These are phyloP conservation scores for Phalaenopsis hybrid DNA, from an alignment of 116 monocot genomes.

Conservation along the genomic window DNA sequence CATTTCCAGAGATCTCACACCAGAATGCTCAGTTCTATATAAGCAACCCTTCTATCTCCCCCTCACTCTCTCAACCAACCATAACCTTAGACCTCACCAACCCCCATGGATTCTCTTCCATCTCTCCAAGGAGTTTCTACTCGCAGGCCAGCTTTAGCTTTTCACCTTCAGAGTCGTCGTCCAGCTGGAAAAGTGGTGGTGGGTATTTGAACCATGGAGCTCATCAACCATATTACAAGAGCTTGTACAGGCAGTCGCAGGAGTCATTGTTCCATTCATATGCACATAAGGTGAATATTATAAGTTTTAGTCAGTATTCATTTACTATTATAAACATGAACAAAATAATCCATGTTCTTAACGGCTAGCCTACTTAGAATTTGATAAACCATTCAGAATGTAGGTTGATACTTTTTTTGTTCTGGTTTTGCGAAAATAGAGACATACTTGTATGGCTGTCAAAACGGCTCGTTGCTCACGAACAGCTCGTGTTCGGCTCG, in stretches of 20 bases:
- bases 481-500: too few species aligned
- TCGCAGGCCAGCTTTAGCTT: conserved; percentile 44
- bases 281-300: background rate
- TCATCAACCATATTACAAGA: conserved; percentile 14
- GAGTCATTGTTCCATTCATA: conserved; percentile 4
- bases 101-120: conserved; percentile 20
- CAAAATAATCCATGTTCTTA: background rate
- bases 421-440: too few species aligned
- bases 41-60: conserved; percentile 47
- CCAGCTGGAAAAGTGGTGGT: conserved; percentile 8
- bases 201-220: conserved; percentile 21
- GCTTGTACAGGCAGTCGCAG: conserved; percentile 2
- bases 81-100: conserved; percentile 79
- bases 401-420: too few species aligned
- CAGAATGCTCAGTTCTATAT: conserved; percentile 25
- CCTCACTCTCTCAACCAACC: conserved; percentile 61
- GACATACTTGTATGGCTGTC: too few species aligned
- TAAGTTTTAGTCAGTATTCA: background rate
- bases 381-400: too few species aligned
- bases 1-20: conserved; percentile 13
- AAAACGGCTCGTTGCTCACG: too few species aligned
- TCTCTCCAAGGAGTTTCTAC: conserved; percentile 9
- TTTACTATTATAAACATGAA: background rate
- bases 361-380: background rate
- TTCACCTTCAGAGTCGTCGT: conserved; percentile 24